phyloP scores from a whole-genome alignment of 139 green algal species.

The Chlorella sp. region DNA sequence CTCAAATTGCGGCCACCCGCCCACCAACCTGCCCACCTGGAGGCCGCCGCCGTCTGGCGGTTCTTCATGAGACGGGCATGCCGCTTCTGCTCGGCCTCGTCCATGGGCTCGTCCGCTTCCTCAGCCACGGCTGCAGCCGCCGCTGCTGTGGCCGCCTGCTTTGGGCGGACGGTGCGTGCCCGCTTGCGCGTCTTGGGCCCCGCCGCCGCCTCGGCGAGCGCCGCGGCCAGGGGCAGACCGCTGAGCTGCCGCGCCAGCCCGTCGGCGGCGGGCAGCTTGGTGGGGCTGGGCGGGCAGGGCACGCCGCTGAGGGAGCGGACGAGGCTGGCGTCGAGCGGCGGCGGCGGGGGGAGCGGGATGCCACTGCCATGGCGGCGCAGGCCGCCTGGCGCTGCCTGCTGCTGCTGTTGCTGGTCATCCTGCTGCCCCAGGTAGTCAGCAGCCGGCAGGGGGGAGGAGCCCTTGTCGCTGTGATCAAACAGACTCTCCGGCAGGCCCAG shows the following conservation, averaged over 20 bases:
- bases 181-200: background rate
- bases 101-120: background rate
- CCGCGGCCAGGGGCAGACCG: background rate
- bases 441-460: no score
- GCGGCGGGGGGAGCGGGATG: background rate
- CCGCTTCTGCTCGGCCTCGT: conserved; percentile 31
- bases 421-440: no score
- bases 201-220: background rate
- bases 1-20: no score
- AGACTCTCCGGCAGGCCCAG: no score
- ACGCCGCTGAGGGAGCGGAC: background rate
- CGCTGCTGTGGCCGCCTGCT: background rate
- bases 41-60: conserved; percentile 44
- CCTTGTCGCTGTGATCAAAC: no score
- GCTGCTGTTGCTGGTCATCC: no score
- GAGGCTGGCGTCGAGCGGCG: background rate
- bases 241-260: conserved; percentile 6
- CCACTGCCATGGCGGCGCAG: background rate
- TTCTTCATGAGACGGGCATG: conserved; percentile 47
- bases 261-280: background rate
- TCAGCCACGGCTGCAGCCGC: background rate
- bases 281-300: background rate
- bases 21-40: background rate
- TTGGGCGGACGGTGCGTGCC: background rate
- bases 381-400: background rate